A percentile compares a stretch with the other conserved stretches of the same genome.
phyloP scores from a whole-genome alignment of 1,139 yeast genomes.

The Hemisphaericaspora xylofermentans region DNA sequence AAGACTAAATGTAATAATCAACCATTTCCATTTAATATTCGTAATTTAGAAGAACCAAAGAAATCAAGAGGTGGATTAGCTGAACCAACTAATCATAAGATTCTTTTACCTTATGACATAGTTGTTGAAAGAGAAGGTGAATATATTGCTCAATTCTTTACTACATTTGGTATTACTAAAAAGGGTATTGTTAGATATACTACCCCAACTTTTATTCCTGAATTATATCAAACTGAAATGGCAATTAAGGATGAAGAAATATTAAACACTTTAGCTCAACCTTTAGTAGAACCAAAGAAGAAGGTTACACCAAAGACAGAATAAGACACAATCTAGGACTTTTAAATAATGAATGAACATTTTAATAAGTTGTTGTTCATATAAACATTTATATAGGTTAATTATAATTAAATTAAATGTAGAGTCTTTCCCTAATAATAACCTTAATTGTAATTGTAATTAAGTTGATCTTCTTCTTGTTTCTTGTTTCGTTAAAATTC shows the following conservation, averaged over 20 bases:
- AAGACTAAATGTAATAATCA: slow-evolving; percentile 61
- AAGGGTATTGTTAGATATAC: slow-evolving; percentile 71
- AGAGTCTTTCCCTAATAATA: too few relatives aligned
- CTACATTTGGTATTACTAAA: slow-evolving; percentile 75
- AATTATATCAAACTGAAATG: slow-evolving; percentile 57
- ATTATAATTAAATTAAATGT: too few relatives aligned
- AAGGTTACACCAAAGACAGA: slow-evolving; percentile 13
- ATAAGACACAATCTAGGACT: too few relatives aligned
- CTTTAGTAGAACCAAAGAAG: slow-evolving; percentile 56
- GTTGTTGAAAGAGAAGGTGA: slow-evolving; percentile 70
- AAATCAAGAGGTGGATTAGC: slow-evolving; percentile 75
- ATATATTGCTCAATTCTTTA: slow-evolving; percentile 68
- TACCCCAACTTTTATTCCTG: slow-evolving; percentile 53
- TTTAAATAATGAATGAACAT: too few relatives aligned
- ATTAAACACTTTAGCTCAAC: slow-evolving; percentile 50
- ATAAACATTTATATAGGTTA: too few relatives aligned
- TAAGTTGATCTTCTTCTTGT: too few relatives aligned
- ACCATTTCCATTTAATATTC: slow-evolving; percentile 66
- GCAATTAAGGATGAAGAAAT: slow-evolving; percentile 54
- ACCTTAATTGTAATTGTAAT: too few relatives aligned
- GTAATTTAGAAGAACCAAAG: slow-evolving; percentile 66
- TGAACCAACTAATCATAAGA: slow-evolving; percentile 71
- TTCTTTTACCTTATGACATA: slow-evolving; percentile 68
- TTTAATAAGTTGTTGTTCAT: too few relatives aligned
- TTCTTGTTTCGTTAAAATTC: too few relatives aligned